A percentile compares a stretch with the other conserved stretches of the same genome.
phyloP scores from a whole-genome alignment of 2,329 filamentous ascomycete species.

The Alternaria brassicae region DNA sequence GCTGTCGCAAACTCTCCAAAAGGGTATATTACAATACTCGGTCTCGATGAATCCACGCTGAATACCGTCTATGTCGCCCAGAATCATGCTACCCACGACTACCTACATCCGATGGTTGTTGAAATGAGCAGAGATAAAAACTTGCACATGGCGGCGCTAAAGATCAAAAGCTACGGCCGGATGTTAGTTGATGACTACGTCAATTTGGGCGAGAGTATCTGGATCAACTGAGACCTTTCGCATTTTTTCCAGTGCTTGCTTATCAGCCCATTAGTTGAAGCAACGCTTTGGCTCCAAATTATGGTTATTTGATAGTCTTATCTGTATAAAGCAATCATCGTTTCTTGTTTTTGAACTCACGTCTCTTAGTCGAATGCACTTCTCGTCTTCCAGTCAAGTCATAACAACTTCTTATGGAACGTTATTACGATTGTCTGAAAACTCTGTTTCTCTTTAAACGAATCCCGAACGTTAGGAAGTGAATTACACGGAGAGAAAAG shows the following conservation, averaged over 20 bases:
- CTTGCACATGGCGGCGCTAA: neutral
- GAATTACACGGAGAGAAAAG: no score
- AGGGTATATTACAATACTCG: conserved; percentile 27
- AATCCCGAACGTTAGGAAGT: no score
- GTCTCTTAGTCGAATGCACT: neutral
- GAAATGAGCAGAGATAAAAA: neutral
- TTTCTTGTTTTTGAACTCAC: neutral
- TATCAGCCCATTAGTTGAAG: neutral
- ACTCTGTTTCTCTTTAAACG: no score
- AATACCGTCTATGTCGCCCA: neutral
- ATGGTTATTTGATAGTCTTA: neutral
- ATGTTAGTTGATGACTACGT: conserved; percentile 5
- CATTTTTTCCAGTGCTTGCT: neutral
- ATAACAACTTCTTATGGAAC: neutral
- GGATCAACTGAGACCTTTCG: conserved; percentile 12
- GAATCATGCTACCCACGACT: conserved; percentile 1
- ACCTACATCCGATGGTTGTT: conserved; percentile 1
- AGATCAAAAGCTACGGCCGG: conserved; percentile 16
- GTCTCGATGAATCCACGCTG: conserved; percentile 14
- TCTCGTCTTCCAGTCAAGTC: neutral
- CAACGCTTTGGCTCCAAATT: neutral
- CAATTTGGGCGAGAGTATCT: conserved; percentile 8
- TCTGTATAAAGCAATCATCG: neutral
- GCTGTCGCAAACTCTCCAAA: conserved; percentile 28
- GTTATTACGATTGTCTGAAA: neutral